Evolutionary conservation across 768 basidiomycete genomes (phyloP).

Genomic region (Auriscalpium microsporum): DNA sequence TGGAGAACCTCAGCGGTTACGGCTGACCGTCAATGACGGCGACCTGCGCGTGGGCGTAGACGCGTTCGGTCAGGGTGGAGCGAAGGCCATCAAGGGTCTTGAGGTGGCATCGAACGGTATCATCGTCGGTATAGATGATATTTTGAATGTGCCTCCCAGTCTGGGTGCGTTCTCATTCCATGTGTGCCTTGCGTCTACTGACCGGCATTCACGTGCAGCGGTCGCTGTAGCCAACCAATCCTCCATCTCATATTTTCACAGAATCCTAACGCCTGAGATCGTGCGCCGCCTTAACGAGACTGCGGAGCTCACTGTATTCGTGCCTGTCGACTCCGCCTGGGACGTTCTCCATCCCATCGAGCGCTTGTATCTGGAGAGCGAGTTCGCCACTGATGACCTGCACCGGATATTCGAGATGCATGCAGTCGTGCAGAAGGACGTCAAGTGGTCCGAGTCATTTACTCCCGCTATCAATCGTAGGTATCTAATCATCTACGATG

Average conservation of each 20-base stretch:
- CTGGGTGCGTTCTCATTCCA: conserved; percentile 44
- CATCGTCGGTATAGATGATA: conserved; percentile 62
- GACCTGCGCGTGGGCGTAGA: conserved; percentile 62
- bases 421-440: conserved; percentile 47
- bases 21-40: conserved; percentile 45
- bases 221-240: conserved; percentile 49
- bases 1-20: conserved; percentile 71
- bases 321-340: conserved; percentile 84
- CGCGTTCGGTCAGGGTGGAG: conserved; percentile 71
- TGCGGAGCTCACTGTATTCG: conserved; percentile 76
- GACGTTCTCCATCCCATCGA: conserved; percentile 67
- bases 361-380: conserved; percentile 80
- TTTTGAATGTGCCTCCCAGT: conserved; percentile 67
- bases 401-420: conserved; percentile 73
- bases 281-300: conserved; percentile 51
- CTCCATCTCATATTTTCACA: conserved; percentile 65
- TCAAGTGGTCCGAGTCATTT: conserved; percentile 64
- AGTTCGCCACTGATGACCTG: conserved; percentile 77
- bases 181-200: not conserved
- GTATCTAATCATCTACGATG: conserved; percentile 17
- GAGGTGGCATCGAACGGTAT: conserved; percentile 67
- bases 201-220: conserved; percentile 31
- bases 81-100: conserved; percentile 46
- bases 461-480: conserved; percentile 42
- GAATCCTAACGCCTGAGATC: conserved; percentile 58